A percentile compares a stretch with the other conserved stretches of the same genome.
Evolutionary conservation across 2,329 filamentous ascomycete species (phyloP).

Genomic region (Seiridium unicorne): DNA sequence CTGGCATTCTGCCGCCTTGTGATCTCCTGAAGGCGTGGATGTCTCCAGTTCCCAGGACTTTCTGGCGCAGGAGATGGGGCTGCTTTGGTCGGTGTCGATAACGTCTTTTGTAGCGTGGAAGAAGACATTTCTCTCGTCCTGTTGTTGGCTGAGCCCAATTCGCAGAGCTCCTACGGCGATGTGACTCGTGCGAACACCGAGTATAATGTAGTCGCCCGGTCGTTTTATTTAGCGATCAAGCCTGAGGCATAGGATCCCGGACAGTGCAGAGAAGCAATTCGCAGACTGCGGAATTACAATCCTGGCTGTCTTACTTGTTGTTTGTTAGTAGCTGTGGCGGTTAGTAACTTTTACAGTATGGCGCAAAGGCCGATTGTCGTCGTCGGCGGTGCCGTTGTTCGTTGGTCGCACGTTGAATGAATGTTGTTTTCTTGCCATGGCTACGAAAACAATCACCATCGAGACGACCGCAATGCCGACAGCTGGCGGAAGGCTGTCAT

Average conservation of each 20-base stretch:
- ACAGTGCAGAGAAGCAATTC: background rate
- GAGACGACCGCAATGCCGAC: background rate
- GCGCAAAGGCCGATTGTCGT: background rate
- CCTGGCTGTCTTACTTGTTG: background rate
- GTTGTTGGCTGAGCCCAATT: background rate
- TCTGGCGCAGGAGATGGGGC: constrained; percentile 35
- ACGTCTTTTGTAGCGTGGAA: constrained; percentile 31
- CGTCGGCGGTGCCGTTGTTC: background rate
- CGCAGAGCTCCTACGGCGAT: too few relatives aligned
- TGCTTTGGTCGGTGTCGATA: constrained; percentile 35
- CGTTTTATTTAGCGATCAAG: too few relatives aligned
- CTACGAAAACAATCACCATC: constrained; percentile 4
- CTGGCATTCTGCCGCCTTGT: constrained; percentile 74
- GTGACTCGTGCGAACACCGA: too few relatives aligned
- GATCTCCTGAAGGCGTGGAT: constrained; percentile 87
- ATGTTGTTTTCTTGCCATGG: constrained; percentile 9
- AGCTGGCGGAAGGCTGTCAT: too few relatives aligned
- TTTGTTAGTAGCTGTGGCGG: constrained; percentile 4
- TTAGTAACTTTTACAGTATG: background rate
- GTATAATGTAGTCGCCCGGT: too few relatives aligned
- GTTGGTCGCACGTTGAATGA: background rate
- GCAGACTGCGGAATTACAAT: background rate
- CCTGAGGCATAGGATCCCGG: too few relatives aligned
- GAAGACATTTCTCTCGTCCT: constrained; percentile 26
- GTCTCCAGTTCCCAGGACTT: constrained; percentile 81